Conservation (phyloP, 2,329 filamentous ascomycete genomes). For the Neurospora sp. region DNA sequence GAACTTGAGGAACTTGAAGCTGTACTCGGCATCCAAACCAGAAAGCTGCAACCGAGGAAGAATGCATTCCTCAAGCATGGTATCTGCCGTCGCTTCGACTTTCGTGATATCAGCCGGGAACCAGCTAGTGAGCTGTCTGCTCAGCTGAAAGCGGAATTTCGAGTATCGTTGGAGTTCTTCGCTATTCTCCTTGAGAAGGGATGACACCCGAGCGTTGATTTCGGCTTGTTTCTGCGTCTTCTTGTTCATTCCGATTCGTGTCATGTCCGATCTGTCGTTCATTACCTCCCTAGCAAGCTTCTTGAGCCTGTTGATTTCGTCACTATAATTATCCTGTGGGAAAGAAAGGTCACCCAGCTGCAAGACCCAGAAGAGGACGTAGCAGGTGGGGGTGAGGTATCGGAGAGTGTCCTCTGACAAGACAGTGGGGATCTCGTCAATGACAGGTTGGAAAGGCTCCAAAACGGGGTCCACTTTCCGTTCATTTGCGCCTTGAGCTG, state of each 20-base stretch:
- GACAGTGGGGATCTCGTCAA: constrained; percentile 53
- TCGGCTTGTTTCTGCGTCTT: constrained; percentile 62
- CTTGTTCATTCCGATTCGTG: constrained; percentile 51
- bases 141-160: constrained; percentile 58
- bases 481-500: constrained; percentile 12
- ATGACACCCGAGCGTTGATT: constrained; percentile 57
- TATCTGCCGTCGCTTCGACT: constrained; percentile 58
- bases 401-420: constrained; percentile 56
- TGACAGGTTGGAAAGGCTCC: constrained; percentile 63
- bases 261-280: constrained; percentile 64
- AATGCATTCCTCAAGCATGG: constrained; percentile 81
- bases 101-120: constrained; percentile 59
- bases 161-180: constrained; percentile 57
- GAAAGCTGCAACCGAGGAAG: constrained; percentile 80
- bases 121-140: constrained; percentile 68
- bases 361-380: constrained; percentile 85
- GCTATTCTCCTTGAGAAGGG: constrained; percentile 63
- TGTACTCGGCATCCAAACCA: constrained; percentile 78
- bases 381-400: constrained; percentile 70
- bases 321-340: constrained; percentile 66
- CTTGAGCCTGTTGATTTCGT: constrained; percentile 60
- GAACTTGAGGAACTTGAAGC: constrained; percentile 75
- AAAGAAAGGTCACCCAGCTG: constrained; percentile 73
- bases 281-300: constrained; percentile 57
- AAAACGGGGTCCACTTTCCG: constrained; percentile 45